These are phyloP conservation scores for Podospora pseudopauciseta DNA, from an alignment of 495 filamentous ascomycete genomes.

Conservation along the genomic window DNA sequence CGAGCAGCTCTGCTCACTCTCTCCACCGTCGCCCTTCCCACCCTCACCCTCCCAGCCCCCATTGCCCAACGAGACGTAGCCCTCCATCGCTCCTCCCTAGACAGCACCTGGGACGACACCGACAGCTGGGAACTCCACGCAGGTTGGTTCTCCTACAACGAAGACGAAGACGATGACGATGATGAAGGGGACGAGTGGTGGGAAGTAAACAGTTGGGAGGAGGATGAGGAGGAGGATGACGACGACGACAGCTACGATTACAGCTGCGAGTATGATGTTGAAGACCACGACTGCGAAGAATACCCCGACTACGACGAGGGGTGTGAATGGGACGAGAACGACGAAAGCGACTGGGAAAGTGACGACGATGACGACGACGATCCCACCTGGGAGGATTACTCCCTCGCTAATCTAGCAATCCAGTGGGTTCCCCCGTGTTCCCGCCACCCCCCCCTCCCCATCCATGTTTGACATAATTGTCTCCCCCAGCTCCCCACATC, in stretches of 20 bases:
- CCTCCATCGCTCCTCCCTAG: not conserved
- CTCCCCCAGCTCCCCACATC: not conserved
- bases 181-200: not conserved
- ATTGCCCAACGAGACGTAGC: not conserved
- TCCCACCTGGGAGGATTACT: not conserved
- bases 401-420: not conserved
- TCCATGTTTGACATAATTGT: not conserved
- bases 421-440: not conserved
- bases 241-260: too few species aligned
- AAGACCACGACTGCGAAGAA: not conserved
- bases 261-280: too few species aligned
- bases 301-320: not conserved
- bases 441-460: not conserved
- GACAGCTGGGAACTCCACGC: not conserved
- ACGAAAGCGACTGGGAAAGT: not conserved
- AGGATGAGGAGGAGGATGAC: too few species aligned
- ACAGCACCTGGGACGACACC: not conserved
- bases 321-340: not conserved
- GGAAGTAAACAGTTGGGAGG: not conserved
- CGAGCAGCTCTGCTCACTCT: not conserved
- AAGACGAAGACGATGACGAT: not conserved
- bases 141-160: not conserved
- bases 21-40: not conserved
- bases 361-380: not conserved
- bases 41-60: not conserved